These are phyloP conservation scores for Talaromyces adpressus DNA, from an alignment of 495 filamentous ascomycete species.

Conservation along the genomic window DNA sequence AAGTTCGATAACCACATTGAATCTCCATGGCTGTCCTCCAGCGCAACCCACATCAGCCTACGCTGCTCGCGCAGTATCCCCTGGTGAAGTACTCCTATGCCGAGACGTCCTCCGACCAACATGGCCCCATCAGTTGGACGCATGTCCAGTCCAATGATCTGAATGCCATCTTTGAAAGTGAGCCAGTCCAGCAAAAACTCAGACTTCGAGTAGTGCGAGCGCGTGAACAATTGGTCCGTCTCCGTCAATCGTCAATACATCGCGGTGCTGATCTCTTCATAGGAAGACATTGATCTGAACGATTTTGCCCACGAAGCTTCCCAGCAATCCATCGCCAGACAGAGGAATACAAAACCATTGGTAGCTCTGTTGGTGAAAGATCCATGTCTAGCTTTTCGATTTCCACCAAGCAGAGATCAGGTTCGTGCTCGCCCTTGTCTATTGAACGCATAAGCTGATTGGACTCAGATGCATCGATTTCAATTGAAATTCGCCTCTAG, in stretches of 20 bases:
- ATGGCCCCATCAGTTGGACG: conserved; percentile 29
- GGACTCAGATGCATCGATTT: conserved; percentile 30
- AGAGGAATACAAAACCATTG: conserved; percentile 14
- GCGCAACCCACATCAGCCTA: conserved; percentile 2
- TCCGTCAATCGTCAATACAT: neutral
- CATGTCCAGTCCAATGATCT: conserved; percentile 31
- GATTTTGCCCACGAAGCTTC: conserved; percentile 17
- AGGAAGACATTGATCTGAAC: conserved; percentile 34
- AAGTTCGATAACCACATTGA: neutral
- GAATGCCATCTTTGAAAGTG: conserved; percentile 21
- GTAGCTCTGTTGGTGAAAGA: conserved; percentile 37
- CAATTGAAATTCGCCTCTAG: conserved; percentile 36
- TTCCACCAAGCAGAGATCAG: conserved; percentile 15
- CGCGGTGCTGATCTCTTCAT: neutral
- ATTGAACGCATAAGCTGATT: neutral
- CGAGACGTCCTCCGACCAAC: conserved; percentile 23
- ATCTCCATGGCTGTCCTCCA: neutral
- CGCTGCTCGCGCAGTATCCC: conserved; percentile 19
- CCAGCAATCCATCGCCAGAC: conserved; percentile 8
- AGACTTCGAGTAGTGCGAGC: conserved; percentile 22
- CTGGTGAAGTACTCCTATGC: conserved; percentile 39
- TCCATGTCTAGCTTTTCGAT: conserved; percentile 38
- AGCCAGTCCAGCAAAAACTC: conserved; percentile 10
- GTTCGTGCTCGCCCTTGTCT: neutral
- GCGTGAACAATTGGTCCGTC: conserved; percentile 23